Evolutionary conservation across 2,329 filamentous ascomycete species (phyloP).

Genomic region (Aspergillus fischeri): DNA sequence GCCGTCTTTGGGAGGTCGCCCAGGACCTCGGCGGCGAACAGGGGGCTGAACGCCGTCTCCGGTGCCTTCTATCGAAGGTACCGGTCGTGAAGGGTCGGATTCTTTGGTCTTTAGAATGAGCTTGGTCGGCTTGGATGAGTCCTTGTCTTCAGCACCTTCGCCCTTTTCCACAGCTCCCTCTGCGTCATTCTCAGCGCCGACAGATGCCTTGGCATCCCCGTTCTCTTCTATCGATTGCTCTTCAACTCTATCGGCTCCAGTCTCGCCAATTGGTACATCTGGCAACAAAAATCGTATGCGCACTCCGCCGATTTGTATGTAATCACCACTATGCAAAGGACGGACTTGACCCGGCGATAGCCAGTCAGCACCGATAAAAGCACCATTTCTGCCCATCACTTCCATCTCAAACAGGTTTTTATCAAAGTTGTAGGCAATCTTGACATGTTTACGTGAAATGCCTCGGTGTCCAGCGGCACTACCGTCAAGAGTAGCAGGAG

Average conservation of each 20-base stretch:
- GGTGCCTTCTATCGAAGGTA: conserved; percentile 30
- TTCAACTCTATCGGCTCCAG: conserved; percentile 44
- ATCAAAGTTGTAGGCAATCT: conserved; percentile 58
- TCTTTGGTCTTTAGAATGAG: conserved; percentile 29
- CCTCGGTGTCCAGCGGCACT: conserved; percentile 50
- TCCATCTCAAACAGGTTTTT: conserved; percentile 55
- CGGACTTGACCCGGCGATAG: conserved; percentile 45
- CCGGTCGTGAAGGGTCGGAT: conserved; percentile 21
- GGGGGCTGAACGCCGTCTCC: conserved; percentile 39
- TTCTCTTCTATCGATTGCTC: conserved; percentile 37
- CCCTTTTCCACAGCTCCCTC: conserved; percentile 24
- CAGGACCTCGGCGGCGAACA: conserved; percentile 50
- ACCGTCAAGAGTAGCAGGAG: conserved; percentile 45
- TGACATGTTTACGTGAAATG: conserved; percentile 60
- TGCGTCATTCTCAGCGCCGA: conserved; percentile 43
- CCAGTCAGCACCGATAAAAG: conserved; percentile 52
- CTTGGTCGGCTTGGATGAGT: conserved; percentile 25
- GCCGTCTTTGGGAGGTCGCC: conserved; percentile 62
- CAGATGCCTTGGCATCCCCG: conserved; percentile 26
- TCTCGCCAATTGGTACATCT: conserved; percentile 45
- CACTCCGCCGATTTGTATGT: conserved; percentile 57
- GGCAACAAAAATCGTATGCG: conserved; percentile 55
- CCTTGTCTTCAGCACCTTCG: conserved; percentile 25
- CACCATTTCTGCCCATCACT: conserved; percentile 56
- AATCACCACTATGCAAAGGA: conserved; percentile 53